Evolutionary conservation across 352 stramenopile genomes (phyloP).

Genomic region (Hyaloperonospora arabidopsidis): DNA sequence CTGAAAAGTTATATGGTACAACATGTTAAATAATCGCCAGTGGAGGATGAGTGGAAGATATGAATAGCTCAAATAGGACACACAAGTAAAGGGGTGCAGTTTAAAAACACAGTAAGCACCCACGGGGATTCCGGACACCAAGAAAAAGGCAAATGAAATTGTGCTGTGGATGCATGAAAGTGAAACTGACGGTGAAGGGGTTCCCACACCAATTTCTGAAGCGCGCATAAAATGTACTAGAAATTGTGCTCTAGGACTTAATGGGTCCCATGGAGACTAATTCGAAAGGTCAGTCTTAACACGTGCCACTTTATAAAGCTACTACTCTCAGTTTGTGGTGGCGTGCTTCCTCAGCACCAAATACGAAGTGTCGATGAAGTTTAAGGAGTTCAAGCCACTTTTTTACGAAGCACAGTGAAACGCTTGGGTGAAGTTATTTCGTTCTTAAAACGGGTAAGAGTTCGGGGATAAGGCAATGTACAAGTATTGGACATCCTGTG

Average conservation of each 20-base stretch:
- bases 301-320: background rate
- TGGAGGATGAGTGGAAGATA: background rate
- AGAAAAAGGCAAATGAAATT: background rate
- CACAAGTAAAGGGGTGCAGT: background rate
- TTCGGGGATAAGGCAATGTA: slow-evolving; percentile 20
- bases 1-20: background rate
- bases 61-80: background rate
- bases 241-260: background rate
- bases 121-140: background rate
- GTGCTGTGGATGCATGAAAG: background rate
- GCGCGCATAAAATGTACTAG: background rate
- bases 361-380: background rate
- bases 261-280: slow-evolving; percentile 1
- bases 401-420: slow-evolving; percentile 18
- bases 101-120: background rate
- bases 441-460: slow-evolving; percentile 28
- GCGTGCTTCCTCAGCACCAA: background rate
- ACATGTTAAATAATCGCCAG: background rate
- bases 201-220: background rate
- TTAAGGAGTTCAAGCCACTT: background rate
- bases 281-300: background rate
- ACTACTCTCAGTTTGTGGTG: background rate
- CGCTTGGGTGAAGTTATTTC: slow-evolving; percentile 11
- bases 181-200: background rate
- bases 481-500: background rate